These are phyloP conservation scores for Rhizodiscina lignyota DNA, from an alignment of 495 filamentous ascomycete genomes.

Conservation along the genomic window DNA sequence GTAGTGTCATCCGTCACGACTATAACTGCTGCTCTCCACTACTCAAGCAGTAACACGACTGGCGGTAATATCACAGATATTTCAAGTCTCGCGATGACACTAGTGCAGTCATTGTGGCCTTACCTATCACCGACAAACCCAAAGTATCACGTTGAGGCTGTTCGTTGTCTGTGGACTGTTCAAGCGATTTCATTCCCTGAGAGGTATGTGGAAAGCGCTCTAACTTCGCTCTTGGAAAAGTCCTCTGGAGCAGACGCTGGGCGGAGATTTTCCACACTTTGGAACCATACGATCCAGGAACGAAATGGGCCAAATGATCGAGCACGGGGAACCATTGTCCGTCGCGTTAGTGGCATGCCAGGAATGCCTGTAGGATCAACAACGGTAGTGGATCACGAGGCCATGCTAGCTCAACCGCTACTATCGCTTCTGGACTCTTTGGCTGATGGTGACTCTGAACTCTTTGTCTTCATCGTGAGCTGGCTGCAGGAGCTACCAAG, in stretches of 20 bases:
- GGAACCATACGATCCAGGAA: conserved; percentile 21
- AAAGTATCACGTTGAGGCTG: conserved; percentile 85
- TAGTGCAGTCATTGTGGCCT: too few species aligned
- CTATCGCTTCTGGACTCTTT: conserved; percentile 72
- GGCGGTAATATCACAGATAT: too few species aligned
- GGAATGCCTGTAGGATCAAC: conserved; percentile 17
- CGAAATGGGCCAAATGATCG: conserved; percentile 8
- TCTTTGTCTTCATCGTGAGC: conserved; percentile 55
- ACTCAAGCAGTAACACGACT: conserved; percentile 24
- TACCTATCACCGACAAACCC: conserved; percentile 66
- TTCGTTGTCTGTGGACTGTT: conserved; percentile 70
- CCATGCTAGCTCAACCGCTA: conserved; percentile 66
- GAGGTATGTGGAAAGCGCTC: conserved; percentile 58
- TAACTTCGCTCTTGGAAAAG: conserved; percentile 54
- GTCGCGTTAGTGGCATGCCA: conserved; percentile 10
- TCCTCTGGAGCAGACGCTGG: conserved; percentile 5
- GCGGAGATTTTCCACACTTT: conserved; percentile 17
- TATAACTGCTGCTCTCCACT: conserved; percentile 45
- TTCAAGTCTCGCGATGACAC: too few species aligned
- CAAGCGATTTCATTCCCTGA: conserved; percentile 46
- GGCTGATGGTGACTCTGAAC: conserved; percentile 51
- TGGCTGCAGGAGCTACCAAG: conserved; percentile 68
- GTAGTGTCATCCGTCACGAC: conserved; percentile 30
- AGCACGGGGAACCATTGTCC: conserved; percentile 2
- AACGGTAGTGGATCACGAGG: conserved; percentile 34